Evolutionary conservation across 257 asterid genomes (phyloP), one percentile per base, ranked within the genome.

Genomic region (Nicotiana attenuata): DNA sequence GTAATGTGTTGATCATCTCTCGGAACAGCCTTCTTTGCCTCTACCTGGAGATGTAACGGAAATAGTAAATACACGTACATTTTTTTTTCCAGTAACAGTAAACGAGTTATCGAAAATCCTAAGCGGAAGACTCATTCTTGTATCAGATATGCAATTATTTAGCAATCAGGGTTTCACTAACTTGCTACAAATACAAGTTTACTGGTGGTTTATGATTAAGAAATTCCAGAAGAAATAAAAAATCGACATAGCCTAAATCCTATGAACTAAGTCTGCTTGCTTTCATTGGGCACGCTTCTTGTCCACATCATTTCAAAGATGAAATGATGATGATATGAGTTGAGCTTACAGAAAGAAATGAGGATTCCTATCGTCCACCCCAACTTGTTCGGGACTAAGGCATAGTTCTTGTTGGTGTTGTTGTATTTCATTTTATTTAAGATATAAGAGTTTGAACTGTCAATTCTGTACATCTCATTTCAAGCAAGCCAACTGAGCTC

Each of bases 21-120:
- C 2, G 96, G 96, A 81, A 91, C 92, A 81, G 93, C 96, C 86
- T 90, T 91, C 85, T 90, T 90, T 78, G 93, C 92, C 84, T 91
- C 96, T 83, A 91, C 96, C 96, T 91, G 85, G 84, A 69, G 38
- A 88, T 65, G 67, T 84, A 55, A 84, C 31, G 53, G 50, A 78
- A 64, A 81, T 28, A 65, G 57, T 67, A n/a, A 81, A 16, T 61
- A 77, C 17, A 60, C n/a, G 5, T 59, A 50, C 77, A 26, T 26
- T 26, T 60, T 52, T 22, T 33, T 55, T 68, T 65, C 24, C 41
- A 29, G 41, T 5, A 53, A 55, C 53, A 19, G 6, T 9, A 10
- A 2, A 20, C 38, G 2, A 47, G 31, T 65, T 64, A 65, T 11
- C 4, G 14, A 0, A 65, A 65, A 17, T 26, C 19, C 63, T 65